These are phyloP conservation scores for Anthracocystis setariae DNA, from an alignment of 1,284 basidiomycete genomes.

Conservation along the genomic window DNA sequence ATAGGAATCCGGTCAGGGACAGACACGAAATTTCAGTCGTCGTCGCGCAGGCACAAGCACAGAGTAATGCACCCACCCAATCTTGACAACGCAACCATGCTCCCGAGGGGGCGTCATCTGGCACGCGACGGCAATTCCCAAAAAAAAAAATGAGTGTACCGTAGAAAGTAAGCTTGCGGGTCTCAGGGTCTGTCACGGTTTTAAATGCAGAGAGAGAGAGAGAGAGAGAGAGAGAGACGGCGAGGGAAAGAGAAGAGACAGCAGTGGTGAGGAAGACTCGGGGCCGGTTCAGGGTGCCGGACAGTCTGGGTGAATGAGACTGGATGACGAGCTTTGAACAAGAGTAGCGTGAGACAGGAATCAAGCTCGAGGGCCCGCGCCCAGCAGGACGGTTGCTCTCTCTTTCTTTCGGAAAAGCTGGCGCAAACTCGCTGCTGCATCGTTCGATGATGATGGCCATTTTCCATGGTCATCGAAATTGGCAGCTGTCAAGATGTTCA, in stretches of 20 bases:
- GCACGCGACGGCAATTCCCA: no score
- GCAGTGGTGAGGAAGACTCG: background rate
- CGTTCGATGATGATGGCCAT: conserved; percentile 13
- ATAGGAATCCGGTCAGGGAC: no score
- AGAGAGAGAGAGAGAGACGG: background rate
- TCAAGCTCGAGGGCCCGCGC: no score
- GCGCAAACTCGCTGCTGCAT: conserved; percentile 12
- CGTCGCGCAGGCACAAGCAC: no score
- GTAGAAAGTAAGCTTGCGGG: conserved; percentile 8
- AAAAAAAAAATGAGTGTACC: conserved; percentile 7
- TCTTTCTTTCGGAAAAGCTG: no score
- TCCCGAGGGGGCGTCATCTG: no score
- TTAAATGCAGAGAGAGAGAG: background rate
- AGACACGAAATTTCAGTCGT: no score
- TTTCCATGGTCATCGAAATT: conserved; percentile 30
- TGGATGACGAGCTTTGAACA: no score
- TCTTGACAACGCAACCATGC: no score
- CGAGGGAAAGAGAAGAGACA: background rate
- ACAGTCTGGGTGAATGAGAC: background rate
- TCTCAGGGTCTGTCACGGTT: conserved; percentile 11
- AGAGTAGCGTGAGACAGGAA: no score
- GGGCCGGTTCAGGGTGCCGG: background rate
- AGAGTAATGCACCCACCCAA: no score
- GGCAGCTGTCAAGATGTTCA: conserved; percentile 32
- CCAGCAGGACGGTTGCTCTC: no score